Percentiles rank a stretch among this genome's conserved stretches.
Conservation (phyloP, 345 rosid species). For the Cardiospermum halicacabum region DNA sequence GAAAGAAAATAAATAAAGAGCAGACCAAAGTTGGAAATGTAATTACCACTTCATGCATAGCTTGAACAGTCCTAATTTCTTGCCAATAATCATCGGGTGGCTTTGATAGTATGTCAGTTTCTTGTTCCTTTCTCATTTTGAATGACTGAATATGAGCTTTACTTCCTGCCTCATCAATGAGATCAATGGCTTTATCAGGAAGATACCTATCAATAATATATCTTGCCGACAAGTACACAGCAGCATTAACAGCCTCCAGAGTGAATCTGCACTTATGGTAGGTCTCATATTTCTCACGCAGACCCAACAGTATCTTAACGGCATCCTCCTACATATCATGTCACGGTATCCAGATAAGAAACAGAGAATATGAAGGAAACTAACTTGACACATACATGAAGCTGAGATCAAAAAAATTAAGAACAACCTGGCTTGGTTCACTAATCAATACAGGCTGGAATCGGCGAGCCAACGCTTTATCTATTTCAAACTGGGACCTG, state of each 20-base stretch:
- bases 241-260: slow-evolving; percentile 84
- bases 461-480: slow-evolving; percentile 93
- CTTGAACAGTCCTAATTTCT: slow-evolving; percentile 90
- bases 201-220: slow-evolving; percentile 90
- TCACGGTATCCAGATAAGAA: slow-evolving; percentile 20
- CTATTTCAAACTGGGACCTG: slow-evolving; percentile 81
- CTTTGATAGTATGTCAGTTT: slow-evolving; percentile 70
- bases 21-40: slow-evolving; percentile 1
- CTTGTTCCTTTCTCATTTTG: slow-evolving; percentile 79
- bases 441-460: slow-evolving; percentile 87
- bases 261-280: slow-evolving; percentile 87
- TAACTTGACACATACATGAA: background rate
- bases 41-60: slow-evolving; percentile 96
- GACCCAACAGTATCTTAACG: slow-evolving; percentile 72
- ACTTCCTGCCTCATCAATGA: slow-evolving; percentile 97
- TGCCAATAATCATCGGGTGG: slow-evolving; percentile 95
- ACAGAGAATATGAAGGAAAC: background rate
- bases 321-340: slow-evolving; percentile 78
- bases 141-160: slow-evolving; percentile 83
- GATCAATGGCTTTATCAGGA: slow-evolving; percentile 99
- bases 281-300: slow-evolving; percentile 83
- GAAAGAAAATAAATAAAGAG: slow-evolving; percentile 12
- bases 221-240: slow-evolving; percentile 78
- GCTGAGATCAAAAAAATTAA: slow-evolving; percentile 12
- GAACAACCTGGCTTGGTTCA: slow-evolving; percentile 86